Conservation (phyloP, 441 rosid genomes). For the Eutrema salsugineum region DNA sequence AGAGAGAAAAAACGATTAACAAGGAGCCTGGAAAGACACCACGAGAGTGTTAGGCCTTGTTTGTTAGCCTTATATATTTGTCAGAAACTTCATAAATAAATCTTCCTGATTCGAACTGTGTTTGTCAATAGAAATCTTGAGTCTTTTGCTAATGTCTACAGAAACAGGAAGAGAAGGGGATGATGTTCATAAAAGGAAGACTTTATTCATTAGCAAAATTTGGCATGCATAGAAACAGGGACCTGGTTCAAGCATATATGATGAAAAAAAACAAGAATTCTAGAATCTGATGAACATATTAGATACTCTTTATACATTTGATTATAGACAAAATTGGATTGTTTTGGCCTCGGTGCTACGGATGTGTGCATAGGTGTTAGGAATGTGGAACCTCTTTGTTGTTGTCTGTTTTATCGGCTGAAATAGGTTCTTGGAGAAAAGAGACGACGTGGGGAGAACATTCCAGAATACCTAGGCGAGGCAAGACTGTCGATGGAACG, state of each 20-base stretch:
- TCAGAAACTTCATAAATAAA: not conserved
- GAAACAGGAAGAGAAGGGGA: not conserved
- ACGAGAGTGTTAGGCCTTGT: not conserved
- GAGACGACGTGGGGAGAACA: slow-evolving; percentile 78
- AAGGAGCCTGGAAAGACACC: not conserved
- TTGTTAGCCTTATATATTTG: not conserved
- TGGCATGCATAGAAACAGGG: not conserved
- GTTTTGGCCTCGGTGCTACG: not conserved
- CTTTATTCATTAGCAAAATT: slow-evolving; percentile 24
- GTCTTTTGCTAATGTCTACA: not conserved
- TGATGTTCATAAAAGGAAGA: not conserved
- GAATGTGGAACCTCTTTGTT: not conserved
- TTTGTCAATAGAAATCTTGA: not conserved
- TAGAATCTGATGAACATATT: slow-evolving; percentile 19
- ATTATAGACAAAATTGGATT: not conserved
- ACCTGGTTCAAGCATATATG: not conserved
- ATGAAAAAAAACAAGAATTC: slow-evolving; percentile 1
- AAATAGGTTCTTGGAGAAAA: slow-evolving; percentile 57
- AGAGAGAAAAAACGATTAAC: not conserved
- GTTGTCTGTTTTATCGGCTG: slow-evolving; percentile 29
- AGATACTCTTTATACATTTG: slow-evolving; percentile 11
- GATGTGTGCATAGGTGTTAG: not conserved
- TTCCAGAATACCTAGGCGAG: slow-evolving; percentile 56
- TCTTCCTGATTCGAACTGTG: not conserved
- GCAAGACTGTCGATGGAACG: slow-evolving; percentile 48